Percentiles rank a stretch among this genome's conserved stretches.
These are phyloP conservation scores for Discostella stelligera DNA, from an alignment of 352 stramenopile species.

Conservation along the genomic window DNA sequence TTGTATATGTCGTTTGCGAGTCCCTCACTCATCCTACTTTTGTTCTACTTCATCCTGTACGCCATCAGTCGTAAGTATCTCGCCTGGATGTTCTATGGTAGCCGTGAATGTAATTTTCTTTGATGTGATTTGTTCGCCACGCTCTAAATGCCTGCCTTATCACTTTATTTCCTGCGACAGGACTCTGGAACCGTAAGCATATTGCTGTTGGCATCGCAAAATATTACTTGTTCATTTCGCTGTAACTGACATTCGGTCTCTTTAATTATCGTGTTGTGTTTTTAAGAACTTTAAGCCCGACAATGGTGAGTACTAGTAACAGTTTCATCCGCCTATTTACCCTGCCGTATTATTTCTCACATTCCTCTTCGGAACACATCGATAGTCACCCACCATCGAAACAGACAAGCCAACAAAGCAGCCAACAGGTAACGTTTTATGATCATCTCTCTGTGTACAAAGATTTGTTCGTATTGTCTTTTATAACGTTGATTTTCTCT, in stretches of 20 bases:
- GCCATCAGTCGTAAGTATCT: not conserved
- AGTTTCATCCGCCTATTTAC: no score
- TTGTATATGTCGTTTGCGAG: not conserved
- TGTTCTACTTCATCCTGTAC: not conserved
- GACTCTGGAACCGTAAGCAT: not conserved
- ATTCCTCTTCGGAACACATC: not conserved
- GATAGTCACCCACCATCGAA: slow-evolving; percentile 5
- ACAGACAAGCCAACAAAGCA: slow-evolving; percentile 1
- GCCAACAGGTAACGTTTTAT: slow-evolving; percentile 6
- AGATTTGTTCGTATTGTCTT: not conserved
- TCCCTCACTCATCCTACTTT: not conserved
- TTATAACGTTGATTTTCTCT: not conserved
- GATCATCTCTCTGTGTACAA: not conserved
- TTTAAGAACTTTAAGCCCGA: not conserved
- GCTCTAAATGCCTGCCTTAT: not conserved
- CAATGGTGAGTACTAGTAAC: not conserved
- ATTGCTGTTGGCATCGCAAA: no score
- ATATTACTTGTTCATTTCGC: no score
- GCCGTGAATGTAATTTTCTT: not conserved
- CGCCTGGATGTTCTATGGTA: not conserved
- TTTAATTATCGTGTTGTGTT: no score
- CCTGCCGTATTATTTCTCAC: no score
- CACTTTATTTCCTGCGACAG: not conserved
- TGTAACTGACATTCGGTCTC: no score
- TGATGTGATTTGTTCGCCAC: not conserved